phyloP scores from a whole-genome alignment of 257 asterid species.

The Verbascum thapsus region DNA sequence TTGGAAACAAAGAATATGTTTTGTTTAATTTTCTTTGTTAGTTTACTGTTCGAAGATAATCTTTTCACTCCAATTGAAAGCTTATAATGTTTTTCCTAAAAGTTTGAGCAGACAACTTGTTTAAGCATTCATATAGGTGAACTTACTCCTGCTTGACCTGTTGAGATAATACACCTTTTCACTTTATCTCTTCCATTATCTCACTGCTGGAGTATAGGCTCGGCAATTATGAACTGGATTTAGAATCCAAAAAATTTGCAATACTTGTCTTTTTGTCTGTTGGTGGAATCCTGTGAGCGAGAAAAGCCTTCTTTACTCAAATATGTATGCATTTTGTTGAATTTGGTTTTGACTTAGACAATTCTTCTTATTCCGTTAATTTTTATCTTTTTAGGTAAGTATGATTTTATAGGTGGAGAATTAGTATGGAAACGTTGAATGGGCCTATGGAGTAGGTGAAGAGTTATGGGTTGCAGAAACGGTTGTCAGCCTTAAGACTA shows the following conservation, averaged over 20 bases:
- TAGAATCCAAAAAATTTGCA: background rate
- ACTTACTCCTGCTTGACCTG: background rate
- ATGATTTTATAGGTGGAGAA: slow-evolving; percentile 65
- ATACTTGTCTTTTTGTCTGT: background rate
- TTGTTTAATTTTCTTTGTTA: too few species aligned
- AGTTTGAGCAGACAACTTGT: background rate
- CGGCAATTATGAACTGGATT: background rate
- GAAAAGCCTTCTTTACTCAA: too few species aligned
- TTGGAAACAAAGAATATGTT: too few species aligned
- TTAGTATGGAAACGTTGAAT: slow-evolving; percentile 78
- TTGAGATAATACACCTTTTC: background rate
- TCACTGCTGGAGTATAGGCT: background rate
- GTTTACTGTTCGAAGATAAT: too few species aligned
- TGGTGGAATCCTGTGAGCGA: too few species aligned
- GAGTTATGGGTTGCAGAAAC: slow-evolving; percentile 78
- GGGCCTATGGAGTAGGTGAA: slow-evolving; percentile 67
- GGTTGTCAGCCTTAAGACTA: slow-evolving; percentile 64
- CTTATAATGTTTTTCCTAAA: too few species aligned
- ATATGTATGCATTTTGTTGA: background rate
- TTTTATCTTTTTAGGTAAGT: background rate
- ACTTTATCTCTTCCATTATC: background rate
- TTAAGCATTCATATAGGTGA: background rate
- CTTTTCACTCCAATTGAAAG: too few species aligned
- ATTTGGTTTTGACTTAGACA: background rate
- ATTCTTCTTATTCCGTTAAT: slow-evolving; percentile 5